These are phyloP conservation scores for Macadamia integrifolia DNA, from an alignment of 164 flowering plant species.

Conservation along the genomic window DNA sequence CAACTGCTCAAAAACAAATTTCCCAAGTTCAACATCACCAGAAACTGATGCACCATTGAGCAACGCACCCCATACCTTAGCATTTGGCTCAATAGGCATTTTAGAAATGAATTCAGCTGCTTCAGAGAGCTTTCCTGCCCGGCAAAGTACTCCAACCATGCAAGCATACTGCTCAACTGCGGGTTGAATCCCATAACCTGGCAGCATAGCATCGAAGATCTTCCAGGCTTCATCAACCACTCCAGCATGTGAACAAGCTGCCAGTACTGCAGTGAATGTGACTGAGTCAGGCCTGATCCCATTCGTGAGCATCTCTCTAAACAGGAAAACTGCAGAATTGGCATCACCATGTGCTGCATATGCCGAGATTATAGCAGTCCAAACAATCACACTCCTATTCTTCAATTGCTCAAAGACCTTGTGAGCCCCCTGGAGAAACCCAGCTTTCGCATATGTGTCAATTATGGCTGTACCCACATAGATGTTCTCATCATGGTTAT, in stretches of 20 bases:
- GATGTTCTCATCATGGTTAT: slow-evolving; percentile 35
- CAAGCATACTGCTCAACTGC: slow-evolving; percentile 79
- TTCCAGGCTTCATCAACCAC: slow-evolving; percentile 48
- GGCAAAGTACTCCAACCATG: slow-evolving; percentile 66
- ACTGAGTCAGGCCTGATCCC: slow-evolving; percentile 63
- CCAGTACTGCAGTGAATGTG: slow-evolving; percentile 63
- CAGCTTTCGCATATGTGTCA: slow-evolving; percentile 69
- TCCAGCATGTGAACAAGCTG: slow-evolving; percentile 84
- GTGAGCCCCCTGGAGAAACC: slow-evolving; percentile 53
- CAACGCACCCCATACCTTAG: slow-evolving; percentile 80
- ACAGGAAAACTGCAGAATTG: slow-evolving; percentile 33
- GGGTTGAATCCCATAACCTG: slow-evolving; percentile 47
- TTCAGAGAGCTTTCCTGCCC: slow-evolving; percentile 66
- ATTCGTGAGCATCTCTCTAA: slow-evolving; percentile 45
- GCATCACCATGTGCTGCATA: slow-evolving; percentile 76
- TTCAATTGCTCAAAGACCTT: slow-evolving; percentile 38
- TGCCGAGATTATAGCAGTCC: slow-evolving; percentile 85
- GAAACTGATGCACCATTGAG: slow-evolving; percentile 63
- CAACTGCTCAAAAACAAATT: slow-evolving; percentile 45
- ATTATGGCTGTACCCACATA: slow-evolving; percentile 67
- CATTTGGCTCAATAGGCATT: slow-evolving; percentile 69
- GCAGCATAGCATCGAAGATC: slow-evolving; percentile 46
- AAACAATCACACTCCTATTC: slow-evolving; percentile 51
- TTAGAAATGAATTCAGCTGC: slow-evolving; percentile 52
- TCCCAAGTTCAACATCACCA: slow-evolving; percentile 63